Conservation (phyloP, 2,329 filamentous ascomycete species). For the Colletotrichum destructivum region DNA sequence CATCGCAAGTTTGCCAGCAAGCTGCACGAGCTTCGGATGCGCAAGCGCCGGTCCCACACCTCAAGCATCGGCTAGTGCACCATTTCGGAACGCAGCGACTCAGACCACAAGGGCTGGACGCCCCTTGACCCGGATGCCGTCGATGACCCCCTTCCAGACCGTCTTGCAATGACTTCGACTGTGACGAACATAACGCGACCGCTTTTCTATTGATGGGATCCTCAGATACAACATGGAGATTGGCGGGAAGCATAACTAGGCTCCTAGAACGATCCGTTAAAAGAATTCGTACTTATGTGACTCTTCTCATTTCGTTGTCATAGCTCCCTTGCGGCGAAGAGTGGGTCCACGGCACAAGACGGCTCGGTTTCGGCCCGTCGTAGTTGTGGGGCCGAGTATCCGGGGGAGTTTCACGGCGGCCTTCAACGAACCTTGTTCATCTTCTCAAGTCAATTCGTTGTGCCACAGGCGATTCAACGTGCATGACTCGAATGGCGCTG, state of each 20-base stretch:
- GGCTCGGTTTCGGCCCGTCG: neutral
- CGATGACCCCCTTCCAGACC: constrained; percentile 45
- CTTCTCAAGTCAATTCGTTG: neutral
- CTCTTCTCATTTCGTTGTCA: too few relatives aligned
- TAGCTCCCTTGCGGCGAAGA: neutral
- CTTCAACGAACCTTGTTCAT: neutral
- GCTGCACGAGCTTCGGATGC: too few relatives aligned
- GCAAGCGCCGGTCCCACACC: constrained; percentile 64
- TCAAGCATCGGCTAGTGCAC: constrained; percentile 70
- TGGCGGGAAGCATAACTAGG: too few relatives aligned
- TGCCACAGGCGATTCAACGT: too few relatives aligned
- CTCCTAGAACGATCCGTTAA: too few relatives aligned
- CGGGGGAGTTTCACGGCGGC: neutral
- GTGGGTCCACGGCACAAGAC: neutral
- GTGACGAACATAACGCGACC: too few relatives aligned
- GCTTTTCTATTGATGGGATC: too few relatives aligned
- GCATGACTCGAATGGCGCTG: too few relatives aligned
- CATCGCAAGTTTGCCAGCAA: constrained; percentile 55
- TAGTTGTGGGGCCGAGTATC: neutral
- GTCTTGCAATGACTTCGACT: too few relatives aligned
- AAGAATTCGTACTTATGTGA: too few relatives aligned
- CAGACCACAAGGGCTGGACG: constrained; percentile 57
- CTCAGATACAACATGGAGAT: too few relatives aligned
- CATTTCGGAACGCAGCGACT: constrained; percentile 68
- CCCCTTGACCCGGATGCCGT: constrained; percentile 55